Base-by-base conservation (phyloP, 768 basidiomycete genomes). In the Leccinum boreale region DNA sequence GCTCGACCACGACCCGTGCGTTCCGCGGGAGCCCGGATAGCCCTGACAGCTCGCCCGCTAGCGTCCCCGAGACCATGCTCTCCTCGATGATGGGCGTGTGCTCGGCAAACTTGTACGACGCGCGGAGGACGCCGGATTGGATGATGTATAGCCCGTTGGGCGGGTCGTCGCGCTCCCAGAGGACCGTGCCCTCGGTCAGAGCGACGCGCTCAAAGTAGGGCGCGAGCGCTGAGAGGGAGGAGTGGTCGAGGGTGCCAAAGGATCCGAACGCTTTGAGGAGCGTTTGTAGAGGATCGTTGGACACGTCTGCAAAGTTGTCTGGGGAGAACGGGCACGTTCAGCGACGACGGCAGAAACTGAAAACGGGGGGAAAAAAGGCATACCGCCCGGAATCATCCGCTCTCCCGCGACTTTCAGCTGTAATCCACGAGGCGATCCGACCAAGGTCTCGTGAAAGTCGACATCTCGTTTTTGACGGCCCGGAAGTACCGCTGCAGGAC, bases 11-110 rank as follows among this genome's bases (percentile, higher is more conserved):
- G 35, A 92, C 92, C 4, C 88, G 91, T 24, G 94, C 89, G 68
- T 97, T 98, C 50, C 96, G 79, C 17, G 85, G 79, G 19, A 87
- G 78, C 21, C 85, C 85, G 9, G 94, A 86, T 12, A 99, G 75
- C 36, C 89, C 90, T 0, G 92, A 87, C 53, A 99, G 72, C 73
- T 98, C 96, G 0, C 96, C 96, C 10, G 95, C 92, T 3, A 98
- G 75, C 0, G 94, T 93, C 3, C 94, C 95, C 4, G 92, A 85
- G 0, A 95, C 92, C 94, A 96, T 96, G 2, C 89, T 91, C 74
- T 96, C 94, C 66, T 90, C 87, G 50, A 93, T 85, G 5, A 74
- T 70, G 24, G 82, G 81, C 6, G 82, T 75, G 62, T 89, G 83
- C 50, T 85, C 85, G 3, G 84, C 85, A 67, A 94, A 95, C 47